These are phyloP conservation scores for Kurtzmaniella fragi DNA, from an alignment of 805 yeast species.

Conservation along the genomic window DNA sequence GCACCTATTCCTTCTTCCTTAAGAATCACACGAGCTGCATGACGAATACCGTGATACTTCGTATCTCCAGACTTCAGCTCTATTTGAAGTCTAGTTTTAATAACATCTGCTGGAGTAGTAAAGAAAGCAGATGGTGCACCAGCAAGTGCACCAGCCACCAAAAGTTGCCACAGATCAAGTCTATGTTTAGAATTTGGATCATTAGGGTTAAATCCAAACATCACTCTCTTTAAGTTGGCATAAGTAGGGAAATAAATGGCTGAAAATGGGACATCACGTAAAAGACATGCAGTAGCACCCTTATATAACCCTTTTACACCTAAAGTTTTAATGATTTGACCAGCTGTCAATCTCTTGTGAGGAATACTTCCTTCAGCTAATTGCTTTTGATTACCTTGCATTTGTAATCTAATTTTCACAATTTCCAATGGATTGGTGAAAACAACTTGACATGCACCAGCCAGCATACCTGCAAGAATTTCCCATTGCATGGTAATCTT, in stretches of 20 bases:
- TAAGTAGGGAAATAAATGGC: constrained; percentile 97
- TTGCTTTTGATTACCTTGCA: constrained; percentile 59
- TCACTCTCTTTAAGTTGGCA: constrained; percentile 80
- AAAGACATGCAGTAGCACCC: constrained; percentile 86
- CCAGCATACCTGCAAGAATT: constrained; percentile 83
- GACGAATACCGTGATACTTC: constrained; percentile 67
- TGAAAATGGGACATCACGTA: constrained; percentile 94
- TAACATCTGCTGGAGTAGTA: constrained; percentile 96
- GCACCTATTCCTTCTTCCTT: constrained; percentile 82
- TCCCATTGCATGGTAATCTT: constrained; percentile 55
- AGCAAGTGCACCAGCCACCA: constrained; percentile 87
- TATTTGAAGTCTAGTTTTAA: constrained; percentile 90
- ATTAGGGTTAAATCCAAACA: constrained; percentile 78
- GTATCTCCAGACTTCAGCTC: constrained; percentile 75
- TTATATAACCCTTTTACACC: constrained; percentile 85
- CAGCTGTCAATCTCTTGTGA: constrained; percentile 47
- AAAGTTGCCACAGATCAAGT: constrained; percentile 77
- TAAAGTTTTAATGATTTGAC: constrained; percentile 67
- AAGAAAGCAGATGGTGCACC: constrained; percentile 97
- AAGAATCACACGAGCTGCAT: constrained; percentile 70
- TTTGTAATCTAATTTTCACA: constrained; percentile 90
- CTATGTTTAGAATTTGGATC: constrained; percentile 52
- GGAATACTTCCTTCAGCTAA: constrained; percentile 35
- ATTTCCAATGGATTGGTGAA: constrained; percentile 96
- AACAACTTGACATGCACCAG: constrained; percentile 95